These are phyloP conservation scores for Wickerhamomyces xylosicus DNA, from an alignment of 805 yeast species.

Conservation along the genomic window DNA sequence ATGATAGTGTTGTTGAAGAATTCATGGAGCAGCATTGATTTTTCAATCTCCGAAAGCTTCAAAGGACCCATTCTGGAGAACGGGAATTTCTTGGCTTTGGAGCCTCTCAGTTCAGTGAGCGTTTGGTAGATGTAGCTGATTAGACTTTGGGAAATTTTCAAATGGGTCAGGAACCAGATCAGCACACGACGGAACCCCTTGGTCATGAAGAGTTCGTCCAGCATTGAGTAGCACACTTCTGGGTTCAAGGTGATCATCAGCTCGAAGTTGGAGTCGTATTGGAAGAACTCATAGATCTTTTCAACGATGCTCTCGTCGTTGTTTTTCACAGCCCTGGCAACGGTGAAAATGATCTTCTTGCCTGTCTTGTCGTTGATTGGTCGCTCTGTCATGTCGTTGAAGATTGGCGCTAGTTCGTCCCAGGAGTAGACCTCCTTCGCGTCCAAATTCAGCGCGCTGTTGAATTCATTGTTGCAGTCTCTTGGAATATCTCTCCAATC, in stretches of 20 bases:
- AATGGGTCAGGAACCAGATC: constrained; percentile 60
- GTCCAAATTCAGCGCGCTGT: constrained; percentile 9
- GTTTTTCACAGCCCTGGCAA: constrained; percentile 41
- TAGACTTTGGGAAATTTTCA: constrained; percentile 41
- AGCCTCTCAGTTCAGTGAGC: constrained; percentile 47
- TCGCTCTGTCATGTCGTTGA: constrained; percentile 19
- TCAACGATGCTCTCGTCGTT: constrained; percentile 34
- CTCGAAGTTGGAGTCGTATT: constrained; percentile 36
- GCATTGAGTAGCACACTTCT: constrained; percentile 38
- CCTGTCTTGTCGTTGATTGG: constrained; percentile 22
- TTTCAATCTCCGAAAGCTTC: constrained; percentile 46
- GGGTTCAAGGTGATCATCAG: constrained; percentile 41
- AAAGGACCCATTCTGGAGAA: constrained; percentile 52
- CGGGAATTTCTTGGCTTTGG: constrained; percentile 16
- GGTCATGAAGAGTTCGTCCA: constrained; percentile 68
- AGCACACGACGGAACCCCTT: constrained; percentile 51
- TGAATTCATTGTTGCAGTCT: constrained; percentile 36
- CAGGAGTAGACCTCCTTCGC: constrained; percentile 11
- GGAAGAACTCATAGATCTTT: constrained; percentile 36
- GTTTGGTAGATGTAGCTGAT: constrained; percentile 58
- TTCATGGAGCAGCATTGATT: constrained; percentile 60
- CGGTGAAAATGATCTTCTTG: constrained; percentile 33
- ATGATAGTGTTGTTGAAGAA: constrained; percentile 48
- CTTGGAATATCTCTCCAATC: constrained; percentile 71
- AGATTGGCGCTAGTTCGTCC: constrained; percentile 14